Evolutionary conservation across 192 early-diverging fungal genomes (phyloP).

Genomic region (Ambispora gerdemannii): DNA sequence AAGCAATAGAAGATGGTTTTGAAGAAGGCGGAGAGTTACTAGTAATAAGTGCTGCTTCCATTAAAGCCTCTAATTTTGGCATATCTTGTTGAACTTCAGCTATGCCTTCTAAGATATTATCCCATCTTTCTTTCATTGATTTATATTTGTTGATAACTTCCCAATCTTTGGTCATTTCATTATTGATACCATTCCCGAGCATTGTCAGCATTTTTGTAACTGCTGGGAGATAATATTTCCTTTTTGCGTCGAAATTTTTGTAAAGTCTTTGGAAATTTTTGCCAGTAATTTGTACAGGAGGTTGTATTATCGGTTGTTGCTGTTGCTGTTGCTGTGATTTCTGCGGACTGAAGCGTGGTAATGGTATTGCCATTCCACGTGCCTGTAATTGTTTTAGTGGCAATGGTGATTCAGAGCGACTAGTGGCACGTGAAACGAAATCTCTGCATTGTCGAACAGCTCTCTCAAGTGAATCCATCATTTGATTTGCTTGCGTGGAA

Average conservation of each 20-base stretch:
- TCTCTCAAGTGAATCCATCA: slow-evolving; percentile 57
- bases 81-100: slow-evolving; percentile 39
- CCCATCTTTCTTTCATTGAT: slow-evolving; percentile 51
- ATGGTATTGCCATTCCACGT: slow-evolving; percentile 5
- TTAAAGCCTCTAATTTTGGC: slow-evolving; percentile 34
- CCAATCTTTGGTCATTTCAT: slow-evolving; percentile 43
- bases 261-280: slow-evolving; percentile 49
- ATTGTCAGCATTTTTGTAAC: slow-evolving; percentile 55
- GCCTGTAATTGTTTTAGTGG: not conserved
- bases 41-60: slow-evolving; percentile 30
- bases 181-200: slow-evolving; percentile 53
- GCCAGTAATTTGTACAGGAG: slow-evolving; percentile 37
- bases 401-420: slow-evolving; percentile 19
- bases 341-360: slow-evolving; percentile 10
- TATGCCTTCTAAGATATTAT: slow-evolving; percentile 43
- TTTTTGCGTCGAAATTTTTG: slow-evolving; percentile 56
- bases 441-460: slow-evolving; percentile 51
- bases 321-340: slow-evolving; percentile 37
- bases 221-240: slow-evolving; percentile 54
- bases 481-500: slow-evolving; percentile 50
- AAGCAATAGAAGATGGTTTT: slow-evolving; percentile 30
- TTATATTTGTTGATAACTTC: slow-evolving; percentile 46
- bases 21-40: slow-evolving; percentile 27
- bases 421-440: slow-evolving; percentile 19
- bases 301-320: slow-evolving; percentile 34